Percentiles rank a stretch among this genome's conserved stretches.
Conservation (phyloP, 1,139 yeast species). For the Tardiomyces depauwii region DNA sequence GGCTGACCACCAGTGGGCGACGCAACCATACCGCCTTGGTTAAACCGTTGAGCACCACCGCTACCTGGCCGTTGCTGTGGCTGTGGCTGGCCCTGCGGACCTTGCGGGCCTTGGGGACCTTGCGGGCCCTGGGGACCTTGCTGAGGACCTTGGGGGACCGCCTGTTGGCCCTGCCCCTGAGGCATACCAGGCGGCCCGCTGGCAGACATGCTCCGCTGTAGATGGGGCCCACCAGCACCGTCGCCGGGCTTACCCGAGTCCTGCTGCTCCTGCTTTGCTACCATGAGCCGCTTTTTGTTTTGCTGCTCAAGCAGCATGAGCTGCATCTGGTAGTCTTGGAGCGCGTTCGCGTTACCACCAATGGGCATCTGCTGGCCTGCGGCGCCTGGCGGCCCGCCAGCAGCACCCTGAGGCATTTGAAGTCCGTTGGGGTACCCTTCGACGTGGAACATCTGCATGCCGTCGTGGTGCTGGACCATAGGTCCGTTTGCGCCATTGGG, state of each 20-base stretch:
- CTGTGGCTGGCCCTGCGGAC: neutral
- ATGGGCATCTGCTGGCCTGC: neutral
- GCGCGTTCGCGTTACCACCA: constrained; percentile 18
- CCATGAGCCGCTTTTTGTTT: constrained; percentile 42
- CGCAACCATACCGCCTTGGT: neutral
- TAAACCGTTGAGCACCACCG: neutral
- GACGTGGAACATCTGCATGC: constrained; percentile 6
- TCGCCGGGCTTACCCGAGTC: constrained; percentile 11
- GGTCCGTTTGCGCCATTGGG: neutral
- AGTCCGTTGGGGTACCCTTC: constrained; percentile 6
- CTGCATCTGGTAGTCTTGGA: constrained; percentile 71
- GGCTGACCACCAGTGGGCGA: constrained; percentile 9
- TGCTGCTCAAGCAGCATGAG: constrained; percentile 61
- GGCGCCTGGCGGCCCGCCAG: constrained; percentile 1
- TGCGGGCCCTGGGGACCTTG: neutral
- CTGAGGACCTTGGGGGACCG: neutral
- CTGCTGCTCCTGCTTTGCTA: constrained; percentile 29
- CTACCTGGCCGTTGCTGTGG: neutral
- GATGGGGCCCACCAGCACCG: constrained; percentile 4
- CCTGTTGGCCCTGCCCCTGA: neutral
- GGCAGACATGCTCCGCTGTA: constrained; percentile 3
- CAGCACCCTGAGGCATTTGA: constrained; percentile 7
- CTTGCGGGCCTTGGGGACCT: neutral
- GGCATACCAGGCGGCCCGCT: neutral
- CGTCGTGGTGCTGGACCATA: neutral